Conservation (phyloP, 768 basidiomycete genomes). For the Hygrocybe punicea region DNA sequence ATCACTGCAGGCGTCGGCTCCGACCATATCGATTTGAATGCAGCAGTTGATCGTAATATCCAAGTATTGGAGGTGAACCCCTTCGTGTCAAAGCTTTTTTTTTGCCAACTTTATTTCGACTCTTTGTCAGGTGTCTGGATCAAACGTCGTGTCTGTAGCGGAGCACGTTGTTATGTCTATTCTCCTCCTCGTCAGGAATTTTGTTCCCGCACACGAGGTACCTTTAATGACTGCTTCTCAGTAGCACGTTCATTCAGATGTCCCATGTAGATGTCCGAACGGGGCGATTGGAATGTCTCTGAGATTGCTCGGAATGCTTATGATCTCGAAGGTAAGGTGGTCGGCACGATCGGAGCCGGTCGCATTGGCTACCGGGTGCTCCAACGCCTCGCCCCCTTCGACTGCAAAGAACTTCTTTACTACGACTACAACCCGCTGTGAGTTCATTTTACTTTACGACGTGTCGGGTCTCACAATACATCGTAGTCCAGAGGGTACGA, state of each 20-base stretch:
- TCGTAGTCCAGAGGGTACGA: background rate
- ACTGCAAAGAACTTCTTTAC: conserved; percentile 88
- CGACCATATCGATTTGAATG: conserved; percentile 87
- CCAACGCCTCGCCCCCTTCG: conserved; percentile 75
- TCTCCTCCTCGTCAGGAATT: conserved; percentile 87
- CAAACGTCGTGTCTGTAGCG: conserved; percentile 87
- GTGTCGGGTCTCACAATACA: background rate
- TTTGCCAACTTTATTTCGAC: conserved; percentile 4
- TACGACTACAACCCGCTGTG: conserved; percentile 74
- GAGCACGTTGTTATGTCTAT: conserved; percentile 92
- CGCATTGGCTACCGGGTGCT: conserved; percentile 85
- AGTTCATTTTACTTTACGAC: background rate
- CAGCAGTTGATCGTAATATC: conserved; percentile 74
- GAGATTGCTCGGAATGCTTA: conserved; percentile 78
- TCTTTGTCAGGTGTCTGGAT: conserved; percentile 65
- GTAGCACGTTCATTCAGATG: background rate
- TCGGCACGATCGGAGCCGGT: conserved; percentile 83
- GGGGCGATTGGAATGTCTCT: conserved; percentile 85
- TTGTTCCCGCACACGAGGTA: conserved; percentile 80
- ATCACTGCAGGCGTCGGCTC: conserved; percentile 90
- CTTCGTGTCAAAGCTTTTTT: background rate
- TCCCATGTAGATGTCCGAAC: conserved; percentile 65
- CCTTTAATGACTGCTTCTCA: conserved; percentile 9
- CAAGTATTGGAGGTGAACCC: conserved; percentile 69
- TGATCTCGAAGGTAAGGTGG: conserved; percentile 87